Base-by-base conservation (phyloP, 2,329 filamentous ascomycete genomes). In the Ophiostoma perfectum region DNA sequence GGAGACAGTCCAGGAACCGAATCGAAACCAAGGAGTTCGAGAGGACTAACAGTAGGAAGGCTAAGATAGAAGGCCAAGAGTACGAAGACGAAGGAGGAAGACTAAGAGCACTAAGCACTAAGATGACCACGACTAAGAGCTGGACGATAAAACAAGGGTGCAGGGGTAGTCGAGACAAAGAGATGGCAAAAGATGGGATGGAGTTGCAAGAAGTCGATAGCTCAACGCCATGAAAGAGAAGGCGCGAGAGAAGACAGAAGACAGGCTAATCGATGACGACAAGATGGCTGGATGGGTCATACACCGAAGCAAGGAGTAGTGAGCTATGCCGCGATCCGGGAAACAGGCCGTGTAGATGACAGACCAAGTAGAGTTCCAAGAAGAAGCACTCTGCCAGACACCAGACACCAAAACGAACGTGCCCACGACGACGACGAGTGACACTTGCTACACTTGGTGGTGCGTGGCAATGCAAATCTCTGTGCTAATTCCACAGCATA, bases 381-480 rank as follows among this genome's bases (percentile, higher is more conserved):
- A 27, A 27, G 27, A 27, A 27, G 27, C 27, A 27, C 27, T 27
- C 27, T 27, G 27, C 27, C 27, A 27, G 27, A 49, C 47, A 47
- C 45, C n/a, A 47, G 45, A 47, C 45, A 47, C 49, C 27, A 27
- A 27, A 27, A 27, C 27, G 27, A 55, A 55, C 49, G 49, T 55
- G 49, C 49, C 27, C 4, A 16, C 18, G 47, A 8, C 27, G 5
- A 27, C 27, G 27, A 27, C 27, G 27, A 27, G 27, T 27, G 27
- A 27, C 42, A 45, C 42, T 55, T 55, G 49, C 18, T 14, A 14
- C 49, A 55, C n/a, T 55, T 27, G 49, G 8, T 18, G 27, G 18
- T 55, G 49, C 49, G 49, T 55, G 49, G 49, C n/a, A 55, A 14
- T 55, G n/a, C 18, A 55, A 55, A 55, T 55, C 49, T 27, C 49